Percentiles rank a stretch among this genome's conserved stretches.
phyloP scores from a whole-genome alignment of 805 yeast species.

The Saccharomycopsis fermentans region DNA sequence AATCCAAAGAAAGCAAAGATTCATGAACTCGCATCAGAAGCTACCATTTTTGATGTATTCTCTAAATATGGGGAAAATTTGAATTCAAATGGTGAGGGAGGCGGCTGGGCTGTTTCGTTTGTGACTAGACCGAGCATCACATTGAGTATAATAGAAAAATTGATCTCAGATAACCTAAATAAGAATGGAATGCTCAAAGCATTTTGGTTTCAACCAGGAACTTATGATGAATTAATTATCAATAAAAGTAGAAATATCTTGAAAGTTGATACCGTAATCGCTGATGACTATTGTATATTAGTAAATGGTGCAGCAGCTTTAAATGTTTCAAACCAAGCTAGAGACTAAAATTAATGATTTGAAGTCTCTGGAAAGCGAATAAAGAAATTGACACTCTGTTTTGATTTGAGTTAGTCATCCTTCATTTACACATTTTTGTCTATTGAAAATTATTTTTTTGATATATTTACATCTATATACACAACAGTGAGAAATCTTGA shows the following conservation, averaged over 20 bases:
- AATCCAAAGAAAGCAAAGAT: slow-evolving; percentile 48
- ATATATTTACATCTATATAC: too few relatives aligned
- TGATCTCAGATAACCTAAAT: slow-evolving; percentile 16
- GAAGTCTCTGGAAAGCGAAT: too few relatives aligned
- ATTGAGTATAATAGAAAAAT: slow-evolving; percentile 32
- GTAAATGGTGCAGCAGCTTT: slow-evolving; percentile 51
- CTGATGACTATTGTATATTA: slow-evolving; percentile 55
- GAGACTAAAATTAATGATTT: not conserved
- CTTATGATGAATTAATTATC: slow-evolving; percentile 46
- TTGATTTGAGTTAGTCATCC: too few relatives aligned
- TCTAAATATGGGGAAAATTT: slow-evolving; percentile 18
- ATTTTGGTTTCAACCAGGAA: slow-evolving; percentile 81
- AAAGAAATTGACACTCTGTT: too few relatives aligned
- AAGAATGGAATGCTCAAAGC: slow-evolving; percentile 30
- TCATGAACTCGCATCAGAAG: slow-evolving; percentile 32
- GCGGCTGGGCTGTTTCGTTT: slow-evolving; percentile 51
- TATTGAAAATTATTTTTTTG: too few relatives aligned
- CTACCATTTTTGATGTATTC: slow-evolving; percentile 25
- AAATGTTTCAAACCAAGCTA: slow-evolving; percentile 26
- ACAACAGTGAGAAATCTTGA: too few relatives aligned
- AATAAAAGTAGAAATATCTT: slow-evolving; percentile 29
- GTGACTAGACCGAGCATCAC: slow-evolving; percentile 68
- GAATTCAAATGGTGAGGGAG: slow-evolving; percentile 22
- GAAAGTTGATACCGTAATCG: slow-evolving; percentile 29
- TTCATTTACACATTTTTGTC: too few relatives aligned